These are phyloP conservation scores for Gracilaria vermiculophylla DNA, from an alignment of 23 red algal genomes.

Conservation along the genomic window DNA sequence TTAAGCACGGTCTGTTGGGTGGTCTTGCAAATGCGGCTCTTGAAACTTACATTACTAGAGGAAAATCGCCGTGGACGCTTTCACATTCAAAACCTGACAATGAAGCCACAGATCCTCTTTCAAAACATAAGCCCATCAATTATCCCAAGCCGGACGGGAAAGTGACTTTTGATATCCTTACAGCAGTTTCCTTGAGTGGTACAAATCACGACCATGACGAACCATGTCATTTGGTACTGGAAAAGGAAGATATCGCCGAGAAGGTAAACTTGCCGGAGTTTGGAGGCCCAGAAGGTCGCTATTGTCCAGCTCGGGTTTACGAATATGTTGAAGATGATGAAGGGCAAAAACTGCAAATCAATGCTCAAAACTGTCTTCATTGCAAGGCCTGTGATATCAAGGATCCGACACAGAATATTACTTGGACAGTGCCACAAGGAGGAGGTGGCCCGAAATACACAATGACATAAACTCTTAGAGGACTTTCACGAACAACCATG, in stretches of 20 bases:
- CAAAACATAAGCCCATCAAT: neutral
- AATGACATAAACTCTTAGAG: conserved; percentile 47
- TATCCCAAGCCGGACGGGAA: conserved; percentile 87
- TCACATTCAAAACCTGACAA: conserved; percentile 70
- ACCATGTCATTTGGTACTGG: conserved; percentile 80
- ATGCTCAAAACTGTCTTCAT: conserved; percentile 97
- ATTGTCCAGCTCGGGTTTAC: conserved; percentile 98
- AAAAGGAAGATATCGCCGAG: conserved; percentile 51
- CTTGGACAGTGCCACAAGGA: conserved; percentile 89
- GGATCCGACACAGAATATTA: conserved; percentile 94
- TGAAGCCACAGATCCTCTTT: conserved; percentile 52
- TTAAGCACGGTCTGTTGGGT: conserved; percentile 70
- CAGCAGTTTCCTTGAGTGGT: conserved; percentile 79
- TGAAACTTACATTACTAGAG: conserved; percentile 90
- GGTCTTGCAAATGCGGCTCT: conserved; percentile 84
- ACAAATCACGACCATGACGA: conserved; percentile 98
- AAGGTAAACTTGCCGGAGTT: conserved; percentile 79
- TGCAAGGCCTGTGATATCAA: conserved; percentile 99
- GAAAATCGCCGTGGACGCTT: conserved; percentile 82
- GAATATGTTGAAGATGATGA: conserved; percentile 85
- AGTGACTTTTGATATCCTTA: conserved; percentile 90
- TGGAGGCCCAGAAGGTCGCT: conserved; percentile 80
- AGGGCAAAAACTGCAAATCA: conserved; percentile 72
- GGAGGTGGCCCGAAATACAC: conserved; percentile 97
- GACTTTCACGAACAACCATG: neutral